phyloP scores from a whole-genome alignment of 495 filamentous ascomycete genomes.

The Penicillium flavigenum region DNA sequence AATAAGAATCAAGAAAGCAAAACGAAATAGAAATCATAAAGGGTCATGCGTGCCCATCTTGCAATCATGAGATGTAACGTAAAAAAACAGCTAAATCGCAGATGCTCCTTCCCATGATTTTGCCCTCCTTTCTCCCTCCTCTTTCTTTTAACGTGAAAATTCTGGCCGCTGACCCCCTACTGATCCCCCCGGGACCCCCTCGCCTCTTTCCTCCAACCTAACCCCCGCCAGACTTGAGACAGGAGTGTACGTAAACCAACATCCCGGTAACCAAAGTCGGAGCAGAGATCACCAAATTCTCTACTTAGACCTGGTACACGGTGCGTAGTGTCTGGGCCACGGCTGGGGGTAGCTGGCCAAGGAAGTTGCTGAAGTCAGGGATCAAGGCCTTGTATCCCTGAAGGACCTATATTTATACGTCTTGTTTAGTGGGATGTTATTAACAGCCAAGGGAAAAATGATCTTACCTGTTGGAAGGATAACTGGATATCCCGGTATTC shows the following conservation, averaged over 20 bases:
- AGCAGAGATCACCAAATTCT: background rate
- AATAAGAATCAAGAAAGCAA: conserved; percentile 11
- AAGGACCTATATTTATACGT: conserved; percentile 59
- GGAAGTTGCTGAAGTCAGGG: conserved; percentile 77
- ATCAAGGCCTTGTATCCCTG: conserved; percentile 83
- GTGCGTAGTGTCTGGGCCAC: conserved; percentile 58
- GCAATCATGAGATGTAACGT: conserved; percentile 14
- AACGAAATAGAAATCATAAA: conserved; percentile 10
- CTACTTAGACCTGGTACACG: conserved; percentile 43
- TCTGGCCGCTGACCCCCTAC: background rate
- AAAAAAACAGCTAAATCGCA: conserved; percentile 11
- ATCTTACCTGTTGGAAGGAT: conserved; percentile 54
- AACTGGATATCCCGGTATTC: conserved; percentile 51
- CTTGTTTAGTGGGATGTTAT: background rate
- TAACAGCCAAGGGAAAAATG: too few species aligned
- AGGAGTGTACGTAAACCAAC: background rate
- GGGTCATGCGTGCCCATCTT: conserved; percentile 6
- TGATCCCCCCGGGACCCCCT: background rate
- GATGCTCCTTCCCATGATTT: conserved; percentile 14
- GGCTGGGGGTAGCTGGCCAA: conserved; percentile 61
- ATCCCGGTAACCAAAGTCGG: background rate
- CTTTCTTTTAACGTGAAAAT: conserved; percentile 10
- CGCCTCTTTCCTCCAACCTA: background rate
- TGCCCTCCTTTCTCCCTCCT: conserved; percentile 1
- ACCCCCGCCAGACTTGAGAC: background rate